Conservation (phyloP, 768 basidiomycete species). For the Kondoa malvinella region DNA sequence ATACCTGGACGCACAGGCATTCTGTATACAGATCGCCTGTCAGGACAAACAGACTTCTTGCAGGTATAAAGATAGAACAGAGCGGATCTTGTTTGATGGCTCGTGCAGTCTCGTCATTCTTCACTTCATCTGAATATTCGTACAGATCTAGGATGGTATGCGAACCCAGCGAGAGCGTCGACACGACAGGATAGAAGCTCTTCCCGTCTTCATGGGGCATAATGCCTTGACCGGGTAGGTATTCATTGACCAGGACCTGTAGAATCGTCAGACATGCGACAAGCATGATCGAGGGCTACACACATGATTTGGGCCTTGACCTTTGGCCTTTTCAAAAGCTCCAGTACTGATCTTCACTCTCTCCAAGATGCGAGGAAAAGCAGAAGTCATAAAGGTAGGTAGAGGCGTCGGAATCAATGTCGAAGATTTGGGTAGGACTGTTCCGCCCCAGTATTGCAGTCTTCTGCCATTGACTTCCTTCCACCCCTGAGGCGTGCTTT, state of each 20-base stretch:
- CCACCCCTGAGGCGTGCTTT: slow-evolving; percentile 26
- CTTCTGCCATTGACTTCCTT: slow-evolving; percentile 24
- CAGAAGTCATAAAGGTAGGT: slow-evolving; percentile 51
- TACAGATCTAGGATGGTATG: slow-evolving; percentile 73
- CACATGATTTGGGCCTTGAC: slow-evolving; percentile 65
- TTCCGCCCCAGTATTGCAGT: slow-evolving; percentile 34
- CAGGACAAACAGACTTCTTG: slow-evolving; percentile 68
- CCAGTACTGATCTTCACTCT: slow-evolving; percentile 47
- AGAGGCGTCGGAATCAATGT: slow-evolving; percentile 51
- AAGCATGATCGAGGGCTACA: slow-evolving; percentile 10
- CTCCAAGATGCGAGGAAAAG: slow-evolving; percentile 59
- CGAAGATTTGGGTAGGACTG: slow-evolving; percentile 48
- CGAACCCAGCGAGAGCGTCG: slow-evolving; percentile 74
- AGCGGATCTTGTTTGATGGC: slow-evolving; percentile 42
- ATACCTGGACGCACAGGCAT: slow-evolving; percentile 36
- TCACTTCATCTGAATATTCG: slow-evolving; percentile 36
- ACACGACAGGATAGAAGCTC: slow-evolving; percentile 67
- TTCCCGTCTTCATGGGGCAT: slow-evolving; percentile 93
- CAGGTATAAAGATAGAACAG: slow-evolving; percentile 61
- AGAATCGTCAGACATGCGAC: too few relatives aligned
- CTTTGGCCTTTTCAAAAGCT: slow-evolving; percentile 47
- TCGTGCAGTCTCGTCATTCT: not conserved
- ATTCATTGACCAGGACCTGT: slow-evolving; percentile 36
- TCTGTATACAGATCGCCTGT: slow-evolving; percentile 49
- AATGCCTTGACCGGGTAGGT: slow-evolving; percentile 78